A percentile compares a stretch with the other conserved stretches of the same genome.
phyloP scores from a whole-genome alignment of 2,329 filamentous ascomycete species.

The Arthrobotrys sphaeroides region DNA sequence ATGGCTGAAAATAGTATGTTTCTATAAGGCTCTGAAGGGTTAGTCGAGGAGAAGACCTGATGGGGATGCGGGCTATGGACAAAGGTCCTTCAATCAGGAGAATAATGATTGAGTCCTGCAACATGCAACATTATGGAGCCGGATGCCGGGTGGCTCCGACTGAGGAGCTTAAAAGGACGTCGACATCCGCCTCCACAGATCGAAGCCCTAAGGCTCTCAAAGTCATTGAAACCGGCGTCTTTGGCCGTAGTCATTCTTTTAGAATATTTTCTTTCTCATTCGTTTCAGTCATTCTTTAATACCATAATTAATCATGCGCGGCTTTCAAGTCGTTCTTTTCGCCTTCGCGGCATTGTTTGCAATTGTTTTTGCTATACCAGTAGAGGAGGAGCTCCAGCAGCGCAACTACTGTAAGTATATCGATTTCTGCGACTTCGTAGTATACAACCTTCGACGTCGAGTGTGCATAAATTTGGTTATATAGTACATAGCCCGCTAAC shows the following conservation, averaged over 20 bases:
- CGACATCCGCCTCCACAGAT: conserved; percentile 9
- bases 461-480: too few relatives aligned
- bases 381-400: conserved; percentile 12
- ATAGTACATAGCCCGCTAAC: too few relatives aligned
- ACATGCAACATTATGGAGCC: neutral
- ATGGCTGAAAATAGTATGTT: conserved; percentile 20
- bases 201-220: neutral
- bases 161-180: conserved; percentile 24
- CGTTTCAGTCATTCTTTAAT: conserved; percentile 11
- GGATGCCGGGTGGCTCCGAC: neutral
- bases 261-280: neutral
- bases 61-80: neutral
- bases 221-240: neutral
- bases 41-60: neutral
- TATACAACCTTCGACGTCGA: neutral
- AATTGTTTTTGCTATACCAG: conserved; percentile 6
- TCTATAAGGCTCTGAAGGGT: conserved; percentile 9
- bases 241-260: conserved; percentile 31
- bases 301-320: conserved; percentile 9
- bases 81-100: neutral
- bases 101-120: neutral
- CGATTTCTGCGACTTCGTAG: too few relatives aligned
- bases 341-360: conserved; percentile 25
- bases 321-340: conserved; percentile 23
- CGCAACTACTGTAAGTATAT: conserved; percentile 40